Evolutionary conservation across 805 yeast genomes (phyloP), one percentile per base, ranked within the genome.

Genomic region (Candida schatavii): DNA sequence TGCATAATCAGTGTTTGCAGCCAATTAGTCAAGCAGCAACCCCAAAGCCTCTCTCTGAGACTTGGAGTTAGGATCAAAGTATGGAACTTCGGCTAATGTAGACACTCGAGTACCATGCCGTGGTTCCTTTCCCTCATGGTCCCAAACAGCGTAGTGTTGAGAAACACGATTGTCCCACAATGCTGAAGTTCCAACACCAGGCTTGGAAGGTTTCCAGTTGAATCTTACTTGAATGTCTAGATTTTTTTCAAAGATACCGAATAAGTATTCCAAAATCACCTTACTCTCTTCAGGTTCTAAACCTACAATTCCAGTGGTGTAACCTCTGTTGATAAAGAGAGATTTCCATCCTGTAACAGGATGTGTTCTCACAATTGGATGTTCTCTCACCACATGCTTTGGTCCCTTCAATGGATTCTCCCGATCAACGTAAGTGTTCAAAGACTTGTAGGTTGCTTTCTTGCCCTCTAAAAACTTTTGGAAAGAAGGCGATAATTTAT

Each of bases 81-180:
- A 68, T 2, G 83, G 84, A 37, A 59, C 54, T 46, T 78, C 82
- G 15, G 79, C 83, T 46, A 78, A 65, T 0, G 81, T 56, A 0
- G 66, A 57, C 20, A 64, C 68, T 50, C 83, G 72, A 3, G 76
- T 72, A 29, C 78, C 81, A 46, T 77, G 82, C 60, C 80, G 59
- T 7, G 71, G 64, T 39, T 64, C 71, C 37, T 51, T 35, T 9
- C 65, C 66, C 46, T 72, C 75, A 55, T 74, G 73, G 49, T 75
- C 81, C 61, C 71, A 64, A 3, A 44, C 43, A 21, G 47, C 50
- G 29, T 45, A 39, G 30, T 46, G 50, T 41, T 64, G 66, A 3
- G 76, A 66, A 37, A 73, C 53, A 52, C 82, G 62, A 63, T 77
- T 77, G 49, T 77, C 82, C 81, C 82, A 77, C 33, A 77, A 54